Conservation (phyloP, 1,284 basidiomycete species). For the Dichomitus squalens region DNA sequence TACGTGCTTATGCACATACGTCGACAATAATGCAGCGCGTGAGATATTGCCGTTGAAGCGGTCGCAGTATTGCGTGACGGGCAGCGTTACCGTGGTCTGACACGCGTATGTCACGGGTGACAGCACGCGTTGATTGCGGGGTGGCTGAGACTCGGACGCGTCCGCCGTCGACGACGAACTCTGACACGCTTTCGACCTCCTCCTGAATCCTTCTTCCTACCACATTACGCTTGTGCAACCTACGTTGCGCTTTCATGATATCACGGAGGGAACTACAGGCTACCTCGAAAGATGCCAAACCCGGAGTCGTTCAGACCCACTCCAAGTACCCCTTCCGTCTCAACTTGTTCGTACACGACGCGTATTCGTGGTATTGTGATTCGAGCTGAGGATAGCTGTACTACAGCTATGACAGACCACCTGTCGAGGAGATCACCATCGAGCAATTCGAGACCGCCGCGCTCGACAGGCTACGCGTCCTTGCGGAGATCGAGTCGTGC, state of each 20-base stretch:
- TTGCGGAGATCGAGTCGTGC: conserved; percentile 95
- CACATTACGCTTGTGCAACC: too few relatives aligned
- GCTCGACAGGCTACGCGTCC: conserved; percentile 84
- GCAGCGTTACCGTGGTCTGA: too few relatives aligned
- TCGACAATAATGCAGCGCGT: background rate
- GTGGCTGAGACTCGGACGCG: conserved; percentile 11
- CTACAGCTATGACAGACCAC: conserved; percentile 84
- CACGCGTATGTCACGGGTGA: conserved; percentile 19
- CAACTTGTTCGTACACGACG: conserved; percentile 75
- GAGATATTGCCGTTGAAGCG: background rate
- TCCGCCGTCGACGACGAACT: background rate
- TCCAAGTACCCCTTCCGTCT: conserved; percentile 67
- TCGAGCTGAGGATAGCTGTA: background rate
- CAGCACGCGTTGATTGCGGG: conserved; percentile 11
- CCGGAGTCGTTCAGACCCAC: conserved; percentile 20
- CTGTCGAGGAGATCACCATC: conserved; percentile 87
- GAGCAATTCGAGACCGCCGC: conserved; percentile 97
- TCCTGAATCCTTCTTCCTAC: background rate
- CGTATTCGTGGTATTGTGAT: background rate
- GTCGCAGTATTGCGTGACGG: background rate
- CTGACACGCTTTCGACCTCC: background rate
- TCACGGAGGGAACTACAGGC: background rate
- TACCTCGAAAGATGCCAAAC: conserved; percentile 1
- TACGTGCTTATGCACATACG: conserved; percentile 20
- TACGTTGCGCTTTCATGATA: too few relatives aligned